Evolutionary conservation across 768 basidiomycete species (phyloP), one percentile per base, ranked within the genome.

Genomic region (Boletus subcaerulescens): DNA sequence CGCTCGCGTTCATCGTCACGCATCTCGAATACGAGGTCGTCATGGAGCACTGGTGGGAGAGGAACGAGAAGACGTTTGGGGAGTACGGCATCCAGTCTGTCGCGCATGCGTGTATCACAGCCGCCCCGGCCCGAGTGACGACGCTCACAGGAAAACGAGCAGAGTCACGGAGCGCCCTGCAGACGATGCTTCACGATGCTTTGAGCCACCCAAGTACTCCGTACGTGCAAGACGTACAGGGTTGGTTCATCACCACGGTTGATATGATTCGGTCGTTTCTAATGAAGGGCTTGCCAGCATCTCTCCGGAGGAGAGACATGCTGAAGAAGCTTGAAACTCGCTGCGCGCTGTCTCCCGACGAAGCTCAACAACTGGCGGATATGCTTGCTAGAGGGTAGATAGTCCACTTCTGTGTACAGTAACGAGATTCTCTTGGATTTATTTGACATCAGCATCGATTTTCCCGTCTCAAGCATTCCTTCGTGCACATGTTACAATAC

Each of bases 41-140:
- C 1, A 60, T 60, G 59, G 59, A 55, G 41, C 6, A 45, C 4
- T 61, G 60, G 60, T 62, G 61, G 61, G 15, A 2, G 5, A 46
- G 15, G 5, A 62, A 62, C n/a, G 45, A 29, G n/a, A 1, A 7
- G 17, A 49, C 32, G 5, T 32, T 62, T 2, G 10, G 20, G 9
- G 0, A 20, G 0, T 50, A 52, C 20, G 44, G 40, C 20, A 62
- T 58, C 6, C 12, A 5, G 7, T 12, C 53, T 10, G 44, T 49
- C 6, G 50, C 49, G 0, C 60, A 62, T 5, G 60, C 61, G 2
- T 62, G 61, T 13, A 40, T 60, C 32, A 59, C 55, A 15, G 48
- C 56, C 22, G 11, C 26, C 1, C 52, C 55, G n/a, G 48, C 52
- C 1, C 45, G 24, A 3, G 35, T 51, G 2, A 47, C 31, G 4